Percentiles rank a stretch among this genome's conserved stretches.
Conservation (phyloP, 176 grass and related monocot species). For the Phoenix dactylifera region DNA sequence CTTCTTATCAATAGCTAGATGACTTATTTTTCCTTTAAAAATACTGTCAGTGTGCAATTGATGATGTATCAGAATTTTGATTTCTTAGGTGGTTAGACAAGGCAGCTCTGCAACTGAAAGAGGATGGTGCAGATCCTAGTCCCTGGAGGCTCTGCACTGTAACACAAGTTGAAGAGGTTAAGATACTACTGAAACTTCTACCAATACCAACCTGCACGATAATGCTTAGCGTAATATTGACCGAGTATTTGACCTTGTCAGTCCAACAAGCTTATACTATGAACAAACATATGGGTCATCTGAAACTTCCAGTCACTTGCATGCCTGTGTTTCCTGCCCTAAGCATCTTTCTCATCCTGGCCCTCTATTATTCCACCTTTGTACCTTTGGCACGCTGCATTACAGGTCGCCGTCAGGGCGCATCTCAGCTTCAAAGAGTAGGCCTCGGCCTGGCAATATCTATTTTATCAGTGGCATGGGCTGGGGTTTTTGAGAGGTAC, state of each 20-base stretch:
- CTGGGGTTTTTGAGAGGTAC: conserved; percentile 70
- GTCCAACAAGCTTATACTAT: conserved; percentile 91
- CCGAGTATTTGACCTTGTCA: conserved; percentile 86
- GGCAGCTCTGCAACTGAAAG: conserved; percentile 50
- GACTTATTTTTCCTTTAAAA: background rate
- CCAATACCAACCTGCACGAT: conserved; percentile 74
- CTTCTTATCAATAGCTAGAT: background rate
- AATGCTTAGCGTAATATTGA: conserved; percentile 73
- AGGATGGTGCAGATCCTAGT: conserved; percentile 5
- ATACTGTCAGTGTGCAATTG: background rate
- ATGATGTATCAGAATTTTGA: background rate
- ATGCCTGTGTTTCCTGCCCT: conserved; percentile 95
- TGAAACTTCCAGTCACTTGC: conserved; percentile 74
- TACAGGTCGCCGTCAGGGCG: conserved; percentile 80
- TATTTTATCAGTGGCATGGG: conserved; percentile 71
- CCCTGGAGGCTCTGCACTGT: conserved; percentile 57
- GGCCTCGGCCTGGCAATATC: conserved; percentile 68
- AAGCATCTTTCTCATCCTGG: conserved; percentile 77
- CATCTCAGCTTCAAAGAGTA: conserved; percentile 80
- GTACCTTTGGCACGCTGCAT: conserved; percentile 52
- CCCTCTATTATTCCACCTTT: conserved; percentile 73
- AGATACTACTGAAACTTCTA: conserved; percentile 71
- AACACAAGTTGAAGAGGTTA: conserved; percentile 64
- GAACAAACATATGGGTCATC: conserved; percentile 48
- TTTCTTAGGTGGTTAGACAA: conserved; percentile 62